These are phyloP conservation scores for Corylus heterophylla DNA, from an alignment of 306 rosid genomes.

Conservation along the genomic window DNA sequence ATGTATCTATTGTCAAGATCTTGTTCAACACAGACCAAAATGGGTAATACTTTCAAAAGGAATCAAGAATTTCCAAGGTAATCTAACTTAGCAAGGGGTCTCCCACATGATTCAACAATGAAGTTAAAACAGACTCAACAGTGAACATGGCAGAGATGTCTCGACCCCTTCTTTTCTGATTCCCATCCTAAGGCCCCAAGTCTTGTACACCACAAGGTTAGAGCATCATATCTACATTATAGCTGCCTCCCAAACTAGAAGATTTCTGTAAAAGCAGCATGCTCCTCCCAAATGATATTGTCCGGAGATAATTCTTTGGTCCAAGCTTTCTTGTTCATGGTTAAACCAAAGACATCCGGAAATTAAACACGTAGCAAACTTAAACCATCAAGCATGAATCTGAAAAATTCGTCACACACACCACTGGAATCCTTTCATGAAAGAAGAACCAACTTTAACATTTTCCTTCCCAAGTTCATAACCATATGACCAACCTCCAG, in stretches of 20 bases:
- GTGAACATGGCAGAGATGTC: not conserved
- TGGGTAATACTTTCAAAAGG: not conserved
- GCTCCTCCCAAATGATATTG: not conserved
- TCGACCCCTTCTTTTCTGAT: not conserved
- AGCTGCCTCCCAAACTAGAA: not conserved
- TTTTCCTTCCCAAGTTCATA: not conserved
- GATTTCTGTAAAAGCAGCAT: not conserved
- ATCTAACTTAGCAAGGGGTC: not conserved
- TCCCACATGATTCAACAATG: not conserved
- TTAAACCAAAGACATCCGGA: not conserved
- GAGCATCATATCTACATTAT: not conserved
- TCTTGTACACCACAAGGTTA: not conserved
- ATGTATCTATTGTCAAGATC: not conserved
- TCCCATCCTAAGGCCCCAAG: not conserved
- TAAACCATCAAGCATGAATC: no score
- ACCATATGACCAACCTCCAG: not conserved
- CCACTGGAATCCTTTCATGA: no score
- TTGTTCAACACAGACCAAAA: not conserved
- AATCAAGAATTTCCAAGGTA: not conserved
- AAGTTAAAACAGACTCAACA: not conserved
- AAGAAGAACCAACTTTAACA: not conserved
- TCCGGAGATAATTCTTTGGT: not conserved
- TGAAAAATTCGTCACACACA: no score
- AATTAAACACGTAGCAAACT: no score
- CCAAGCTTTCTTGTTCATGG: not conserved